Conservation (phyloP, 1,284 basidiomycete genomes). For the Phlebopus sp. region DNA sequence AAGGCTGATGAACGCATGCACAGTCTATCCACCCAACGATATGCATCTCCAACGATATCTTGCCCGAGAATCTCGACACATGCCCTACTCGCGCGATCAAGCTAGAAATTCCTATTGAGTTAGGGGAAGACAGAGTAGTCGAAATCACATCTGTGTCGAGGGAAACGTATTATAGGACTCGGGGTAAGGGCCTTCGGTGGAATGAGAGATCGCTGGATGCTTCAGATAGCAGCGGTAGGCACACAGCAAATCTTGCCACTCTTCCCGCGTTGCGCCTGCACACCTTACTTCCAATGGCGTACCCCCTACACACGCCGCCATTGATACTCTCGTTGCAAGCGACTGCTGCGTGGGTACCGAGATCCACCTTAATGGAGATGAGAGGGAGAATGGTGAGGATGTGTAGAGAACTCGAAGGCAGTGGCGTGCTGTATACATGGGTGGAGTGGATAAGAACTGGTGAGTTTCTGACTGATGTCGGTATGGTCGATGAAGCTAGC, state of each 20-base stretch:
- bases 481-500: conserved; percentile 31
- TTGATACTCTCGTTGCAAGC: conserved; percentile 52
- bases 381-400: conserved; percentile 42
- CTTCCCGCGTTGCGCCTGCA: conserved; percentile 64
- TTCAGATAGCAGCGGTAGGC: conserved; percentile 3
- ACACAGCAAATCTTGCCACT: conserved; percentile 20
- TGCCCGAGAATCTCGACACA: conserved; percentile 6
- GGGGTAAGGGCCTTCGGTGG: background rate
- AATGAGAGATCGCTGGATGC: background rate
- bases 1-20: conserved; percentile 3
- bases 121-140: conserved; percentile 41
- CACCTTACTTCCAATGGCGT: conserved; percentile 51
- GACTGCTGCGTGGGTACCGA: conserved; percentile 59
- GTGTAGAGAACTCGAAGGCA: conserved; percentile 59
- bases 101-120: conserved; percentile 63
- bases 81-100: conserved; percentile 39
- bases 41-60: conserved; percentile 42
- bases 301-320: conserved; percentile 56
- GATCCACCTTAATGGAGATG: conserved; percentile 31
- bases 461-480: conserved; percentile 48
- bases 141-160: conserved; percentile 31
- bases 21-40: conserved; percentile 76
- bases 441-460: conserved; percentile 66
- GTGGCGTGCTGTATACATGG: conserved; percentile 64
- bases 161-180: conserved; percentile 19